Conservation (phyloP, 306 rosid species). For the Astragalus glycyphyllos region DNA sequence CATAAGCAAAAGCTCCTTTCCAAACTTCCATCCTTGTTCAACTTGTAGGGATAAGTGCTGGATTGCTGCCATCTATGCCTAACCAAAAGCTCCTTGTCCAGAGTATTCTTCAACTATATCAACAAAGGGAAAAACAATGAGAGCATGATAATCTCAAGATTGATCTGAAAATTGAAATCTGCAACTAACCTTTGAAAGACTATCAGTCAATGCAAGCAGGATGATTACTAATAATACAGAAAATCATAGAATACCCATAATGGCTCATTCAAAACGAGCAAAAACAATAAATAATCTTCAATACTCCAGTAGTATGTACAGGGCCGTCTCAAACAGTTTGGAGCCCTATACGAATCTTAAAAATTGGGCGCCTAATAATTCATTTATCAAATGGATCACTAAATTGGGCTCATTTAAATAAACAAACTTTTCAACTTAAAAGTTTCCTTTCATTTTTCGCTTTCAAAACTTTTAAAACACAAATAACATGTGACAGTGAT, state of each 20-base stretch:
- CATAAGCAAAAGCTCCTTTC: not conserved
- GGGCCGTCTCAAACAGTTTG: too few species aligned
- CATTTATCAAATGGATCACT: too few species aligned
- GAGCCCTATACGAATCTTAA: too few species aligned
- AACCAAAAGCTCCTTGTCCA: not conserved
- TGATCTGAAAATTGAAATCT: not conserved
- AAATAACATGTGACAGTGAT: not conserved
- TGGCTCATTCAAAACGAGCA: not conserved
- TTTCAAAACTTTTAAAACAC: not conserved
- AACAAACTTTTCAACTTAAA: not conserved
- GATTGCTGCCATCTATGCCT: not conserved
- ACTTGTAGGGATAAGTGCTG: not conserved
- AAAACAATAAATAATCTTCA: not conserved
- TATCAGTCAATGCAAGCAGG: not conserved
- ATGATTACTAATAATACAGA: too few species aligned
- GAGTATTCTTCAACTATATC: slow-evolving; percentile 10
- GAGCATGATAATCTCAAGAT: not conserved
- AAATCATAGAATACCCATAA: too few species aligned
- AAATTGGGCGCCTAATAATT: too few species aligned
- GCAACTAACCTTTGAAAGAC: not conserved
- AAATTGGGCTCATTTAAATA: too few species aligned
- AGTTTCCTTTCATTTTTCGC: not conserved
- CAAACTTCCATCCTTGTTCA: not conserved
- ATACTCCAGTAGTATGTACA: not conserved
- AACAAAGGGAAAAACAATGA: not conserved